Base-by-base conservation (phyloP, 176 grass and related monocot genomes). In the Dendrocalamus sinicus region DNA sequence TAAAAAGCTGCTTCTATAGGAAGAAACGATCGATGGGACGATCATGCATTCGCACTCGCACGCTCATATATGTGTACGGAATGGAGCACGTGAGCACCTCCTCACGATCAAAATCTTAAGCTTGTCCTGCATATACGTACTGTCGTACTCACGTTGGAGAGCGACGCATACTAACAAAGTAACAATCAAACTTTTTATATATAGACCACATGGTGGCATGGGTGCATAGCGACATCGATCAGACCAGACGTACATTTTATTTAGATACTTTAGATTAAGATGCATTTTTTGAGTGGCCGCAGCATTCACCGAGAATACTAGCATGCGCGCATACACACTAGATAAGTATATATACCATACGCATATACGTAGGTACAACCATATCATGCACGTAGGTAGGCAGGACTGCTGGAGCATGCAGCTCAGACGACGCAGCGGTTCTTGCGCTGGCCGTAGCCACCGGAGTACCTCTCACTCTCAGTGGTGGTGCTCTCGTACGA, bases 401-500 rank as follows among this genome's bases (percentile, higher is more conserved):
- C 23, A 73, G 65, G 50, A 7, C 7, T 47, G 40, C 58, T 46
- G 35, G 55, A 44, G 58, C 41, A 41, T 17, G 54, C 8, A 30
- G 68, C 39, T 83, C 81, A 62, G 68, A 26, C 16, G 67, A 35
- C 9, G 78, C 19, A 30, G 65, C 6, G 8, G 58, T 67, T 76
- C 60, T 43, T 78, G 74, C n/a, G 9, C 63, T 80, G 16, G 26
- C 46, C 62, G 78, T 50, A 66, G 43, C 77, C 62, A 13, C 78
- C 78, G 78, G 62, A 50, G 77, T 50, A 79, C 26, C 26, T 26
- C 9, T 16, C 77, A 26, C 26, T 26, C 44, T 59, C 59, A 15
- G 78, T 53, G 63, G 62, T 39, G 62, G 78, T 53, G 78, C 32
- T 76, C 84, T 73, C 20, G 57, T 82, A 86, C 16, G 72, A 11